Percentiles rank a stretch among this genome's conserved stretches.
phyloP scores from a whole-genome alignment of 108 stramenopile genomes.

The Parietichytrium sp. region DNA sequence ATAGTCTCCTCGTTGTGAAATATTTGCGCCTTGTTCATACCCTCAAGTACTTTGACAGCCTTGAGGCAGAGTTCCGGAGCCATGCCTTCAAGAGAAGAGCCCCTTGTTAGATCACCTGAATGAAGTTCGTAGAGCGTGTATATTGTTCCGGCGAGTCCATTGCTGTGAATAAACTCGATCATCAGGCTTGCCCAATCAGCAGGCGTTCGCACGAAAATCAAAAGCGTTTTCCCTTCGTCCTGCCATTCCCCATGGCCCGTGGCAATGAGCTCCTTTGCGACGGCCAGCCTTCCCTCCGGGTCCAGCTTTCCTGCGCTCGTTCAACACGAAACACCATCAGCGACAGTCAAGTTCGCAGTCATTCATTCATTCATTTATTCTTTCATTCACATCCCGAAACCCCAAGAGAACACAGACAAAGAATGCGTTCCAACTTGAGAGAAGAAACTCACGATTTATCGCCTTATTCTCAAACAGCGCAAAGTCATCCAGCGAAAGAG shows the following conservation, averaged over 20 bases:
- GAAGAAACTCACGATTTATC: background rate
- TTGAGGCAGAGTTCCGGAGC: slow-evolving; percentile 19
- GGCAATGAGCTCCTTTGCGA: slow-evolving; percentile 1
- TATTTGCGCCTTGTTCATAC: background rate
- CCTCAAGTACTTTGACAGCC: background rate
- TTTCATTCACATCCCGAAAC: no score
- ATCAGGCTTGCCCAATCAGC: slow-evolving; percentile 9
- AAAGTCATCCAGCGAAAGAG: background rate
- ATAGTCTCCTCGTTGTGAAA: slow-evolving; percentile 9
- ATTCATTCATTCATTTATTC: no score
- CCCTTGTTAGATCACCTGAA: slow-evolving; percentile 21
- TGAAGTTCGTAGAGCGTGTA: slow-evolving; percentile 35
- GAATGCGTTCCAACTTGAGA: no score
- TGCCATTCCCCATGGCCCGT: slow-evolving; percentile 30
- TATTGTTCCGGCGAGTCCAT: slow-evolving; percentile 14
- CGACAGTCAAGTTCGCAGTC: no score
- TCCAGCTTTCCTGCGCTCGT: no score
- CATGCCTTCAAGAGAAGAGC: background rate
- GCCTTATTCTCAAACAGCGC: background rate
- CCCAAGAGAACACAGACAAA: no score
- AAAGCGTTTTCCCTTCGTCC: background rate
- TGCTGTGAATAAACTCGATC: background rate
- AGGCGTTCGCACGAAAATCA: slow-evolving; percentile 1
- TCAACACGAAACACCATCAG: no score
- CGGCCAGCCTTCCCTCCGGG: background rate